Conservation (phyloP, 2,329 filamentous ascomycete species). For the Byssothecium circinans region DNA sequence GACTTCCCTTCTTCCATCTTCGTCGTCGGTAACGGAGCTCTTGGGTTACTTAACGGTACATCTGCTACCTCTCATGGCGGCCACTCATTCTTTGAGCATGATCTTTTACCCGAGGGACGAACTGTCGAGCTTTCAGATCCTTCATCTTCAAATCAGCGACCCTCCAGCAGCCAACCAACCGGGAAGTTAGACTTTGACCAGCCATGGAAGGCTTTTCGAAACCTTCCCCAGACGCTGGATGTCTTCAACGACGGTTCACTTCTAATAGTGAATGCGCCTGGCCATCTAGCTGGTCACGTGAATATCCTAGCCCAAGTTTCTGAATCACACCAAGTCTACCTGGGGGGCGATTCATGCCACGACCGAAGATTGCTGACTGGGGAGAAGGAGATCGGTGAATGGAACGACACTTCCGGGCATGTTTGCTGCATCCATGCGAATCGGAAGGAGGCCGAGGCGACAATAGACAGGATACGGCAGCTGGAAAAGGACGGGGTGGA, state of each 20-base stretch:
- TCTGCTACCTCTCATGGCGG: conserved; percentile 26
- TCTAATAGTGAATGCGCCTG: conserved; percentile 54
- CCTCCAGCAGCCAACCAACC: background rate
- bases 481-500: conserved; percentile 50
- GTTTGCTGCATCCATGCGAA: conserved; percentile 57
- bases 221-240: conserved; percentile 52
- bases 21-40: conserved; percentile 42
- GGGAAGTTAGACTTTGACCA: conserved; percentile 15
- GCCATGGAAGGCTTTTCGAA: conserved; percentile 49
- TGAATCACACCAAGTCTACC: conserved; percentile 47
- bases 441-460: conserved; percentile 48
- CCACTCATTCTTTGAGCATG: conserved; percentile 48
- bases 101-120: conserved; percentile 47
- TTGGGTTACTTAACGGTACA: conserved; percentile 25
- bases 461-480: conserved; percentile 47
- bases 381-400: conserved; percentile 57
- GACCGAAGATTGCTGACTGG: conserved; percentile 55
- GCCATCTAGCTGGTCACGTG: conserved; percentile 57
- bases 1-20: conserved; percentile 44
- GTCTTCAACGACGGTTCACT: conserved; percentile 53
- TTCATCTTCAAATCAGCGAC: background rate
- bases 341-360: conserved; percentile 60
- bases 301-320: conserved; percentile 52
- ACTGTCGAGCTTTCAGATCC: conserved; percentile 50
- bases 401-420: conserved; percentile 50